phyloP scores from a whole-genome alignment of 805 yeast species.

The Candida berthetii region DNA sequence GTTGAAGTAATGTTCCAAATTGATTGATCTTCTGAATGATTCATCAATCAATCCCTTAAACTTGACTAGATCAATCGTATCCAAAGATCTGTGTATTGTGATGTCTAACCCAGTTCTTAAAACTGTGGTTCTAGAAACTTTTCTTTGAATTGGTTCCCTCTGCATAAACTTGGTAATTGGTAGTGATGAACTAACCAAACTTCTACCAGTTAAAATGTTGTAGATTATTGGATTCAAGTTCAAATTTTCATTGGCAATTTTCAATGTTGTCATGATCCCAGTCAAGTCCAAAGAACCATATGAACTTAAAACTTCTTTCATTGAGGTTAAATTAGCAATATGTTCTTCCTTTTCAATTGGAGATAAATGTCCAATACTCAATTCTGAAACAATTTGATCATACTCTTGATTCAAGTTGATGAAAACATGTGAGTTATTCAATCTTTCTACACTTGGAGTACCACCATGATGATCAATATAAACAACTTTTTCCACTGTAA shows the following conservation, averaged over 20 bases:
- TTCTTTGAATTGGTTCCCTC: slow-evolving; percentile 11
- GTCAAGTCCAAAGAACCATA: slow-evolving; percentile 52
- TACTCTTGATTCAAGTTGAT: slow-evolving; percentile 83
- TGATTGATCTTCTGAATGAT: slow-evolving; percentile 69
- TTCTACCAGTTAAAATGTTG: slow-evolving; percentile 86
- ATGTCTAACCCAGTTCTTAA: slow-evolving; percentile 63
- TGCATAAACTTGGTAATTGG: slow-evolving; percentile 48
- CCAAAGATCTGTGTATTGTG: slow-evolving; percentile 12
- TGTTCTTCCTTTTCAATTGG: slow-evolving; percentile 47
- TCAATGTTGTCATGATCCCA: slow-evolving; percentile 84
- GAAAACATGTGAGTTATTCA: slow-evolving; percentile 78
- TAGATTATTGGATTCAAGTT: slow-evolving; percentile 78
- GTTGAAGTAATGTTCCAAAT: slow-evolving; percentile 56
- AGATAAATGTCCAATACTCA: slow-evolving; percentile 48
- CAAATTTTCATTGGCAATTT: slow-evolving; percentile 49
- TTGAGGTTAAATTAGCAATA: slow-evolving; percentile 55
- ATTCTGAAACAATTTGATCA: slow-evolving; percentile 55
- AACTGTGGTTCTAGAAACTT: slow-evolving; percentile 55
- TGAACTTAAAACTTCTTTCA: slow-evolving; percentile 48
- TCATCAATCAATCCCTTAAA: slow-evolving; percentile 63
- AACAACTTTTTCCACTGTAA: slow-evolving; percentile 75
- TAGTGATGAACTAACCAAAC: slow-evolving; percentile 83
- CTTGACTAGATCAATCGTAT: slow-evolving; percentile 39
- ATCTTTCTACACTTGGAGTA: slow-evolving; percentile 79
- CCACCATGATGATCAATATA: slow-evolving; percentile 85